Conservation (phyloP, 495 filamentous ascomycete genomes). For the Daldinia concentrica region DNA sequence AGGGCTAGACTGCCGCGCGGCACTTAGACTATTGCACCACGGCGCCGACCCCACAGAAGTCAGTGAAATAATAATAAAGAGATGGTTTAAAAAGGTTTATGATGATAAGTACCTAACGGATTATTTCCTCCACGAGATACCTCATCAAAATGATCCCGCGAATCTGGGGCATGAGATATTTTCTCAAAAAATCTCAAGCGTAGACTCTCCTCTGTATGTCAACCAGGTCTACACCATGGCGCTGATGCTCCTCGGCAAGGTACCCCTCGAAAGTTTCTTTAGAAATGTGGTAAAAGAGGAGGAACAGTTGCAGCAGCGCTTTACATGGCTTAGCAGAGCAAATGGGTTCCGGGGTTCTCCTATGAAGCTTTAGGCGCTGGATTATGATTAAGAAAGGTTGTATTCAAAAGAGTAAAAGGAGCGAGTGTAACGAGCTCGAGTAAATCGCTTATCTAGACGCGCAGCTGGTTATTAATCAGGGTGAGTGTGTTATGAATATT, state of each 20-base stretch:
- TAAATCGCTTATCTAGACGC: no score
- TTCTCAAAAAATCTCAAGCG: neutral
- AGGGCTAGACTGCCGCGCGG: neutral
- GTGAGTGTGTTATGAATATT: no score
- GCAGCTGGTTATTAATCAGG: no score
- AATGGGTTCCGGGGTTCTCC: neutral
- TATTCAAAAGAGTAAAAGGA: no score
- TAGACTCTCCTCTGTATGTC: neutral
- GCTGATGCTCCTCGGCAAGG: neutral
- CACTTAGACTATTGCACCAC: conserved; percentile 6
- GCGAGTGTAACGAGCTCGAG: no score
- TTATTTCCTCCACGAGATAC: neutral
- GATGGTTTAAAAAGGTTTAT: neutral
- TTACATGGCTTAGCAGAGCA: neutral
- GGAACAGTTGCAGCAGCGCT: no score
- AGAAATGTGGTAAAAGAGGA: no score
- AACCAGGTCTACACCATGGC: conserved; percentile 1
- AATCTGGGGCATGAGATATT: neutral
- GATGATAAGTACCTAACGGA: neutral
- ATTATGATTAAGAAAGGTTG: no score
- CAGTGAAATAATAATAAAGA: neutral
- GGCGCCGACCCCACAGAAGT: conserved; percentile 6
- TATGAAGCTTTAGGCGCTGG: no score
- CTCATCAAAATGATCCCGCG: no score
- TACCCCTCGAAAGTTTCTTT: neutral